These are phyloP conservation scores for Acacia acuminata DNA, from an alignment of 306 rosid genomes.

Conservation along the genomic window DNA sequence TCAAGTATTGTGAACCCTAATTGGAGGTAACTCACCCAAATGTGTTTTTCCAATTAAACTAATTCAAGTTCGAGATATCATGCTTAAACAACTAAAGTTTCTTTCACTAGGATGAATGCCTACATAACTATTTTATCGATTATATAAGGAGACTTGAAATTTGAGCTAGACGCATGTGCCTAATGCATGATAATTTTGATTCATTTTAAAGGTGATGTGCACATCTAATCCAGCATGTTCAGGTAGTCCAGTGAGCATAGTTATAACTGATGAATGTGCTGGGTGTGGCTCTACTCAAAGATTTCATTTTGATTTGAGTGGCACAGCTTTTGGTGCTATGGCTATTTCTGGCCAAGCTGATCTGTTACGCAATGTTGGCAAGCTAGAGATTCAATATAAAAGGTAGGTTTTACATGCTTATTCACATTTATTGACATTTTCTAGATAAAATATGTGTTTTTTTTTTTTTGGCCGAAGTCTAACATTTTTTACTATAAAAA, in stretches of 20 bases:
- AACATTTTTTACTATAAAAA: no score
- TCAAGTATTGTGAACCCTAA: no score
- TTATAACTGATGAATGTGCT: slow-evolving; percentile 70
- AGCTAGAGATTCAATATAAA: slow-evolving; percentile 52
- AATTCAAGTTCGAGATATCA: no score
- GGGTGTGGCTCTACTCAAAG: slow-evolving; percentile 52
- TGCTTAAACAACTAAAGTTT: no score
- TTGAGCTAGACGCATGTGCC: background rate
- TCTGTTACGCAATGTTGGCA: slow-evolving; percentile 56
- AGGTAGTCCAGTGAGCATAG: slow-evolving; percentile 52
- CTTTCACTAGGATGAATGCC: no score
- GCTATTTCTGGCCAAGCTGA: slow-evolving; percentile 52
- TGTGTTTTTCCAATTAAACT: no score
- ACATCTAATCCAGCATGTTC: slow-evolving; percentile 57
- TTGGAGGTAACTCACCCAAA: no score
- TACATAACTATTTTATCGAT: no score
- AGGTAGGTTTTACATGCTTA: slow-evolving; percentile 38
- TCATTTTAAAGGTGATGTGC: slow-evolving; percentile 64
- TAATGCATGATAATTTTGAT: background rate
- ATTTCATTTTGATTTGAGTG: slow-evolving; percentile 81
- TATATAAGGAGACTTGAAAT: no score
- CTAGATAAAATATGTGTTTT: background rate
- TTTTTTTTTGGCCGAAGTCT: no score
- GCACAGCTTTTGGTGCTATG: slow-evolving; percentile 83
- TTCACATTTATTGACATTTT: background rate